Evolutionary conservation across 2,329 filamentous ascomycete genomes (phyloP).

Genomic region (Pseudopithomyces maydicus): DNA sequence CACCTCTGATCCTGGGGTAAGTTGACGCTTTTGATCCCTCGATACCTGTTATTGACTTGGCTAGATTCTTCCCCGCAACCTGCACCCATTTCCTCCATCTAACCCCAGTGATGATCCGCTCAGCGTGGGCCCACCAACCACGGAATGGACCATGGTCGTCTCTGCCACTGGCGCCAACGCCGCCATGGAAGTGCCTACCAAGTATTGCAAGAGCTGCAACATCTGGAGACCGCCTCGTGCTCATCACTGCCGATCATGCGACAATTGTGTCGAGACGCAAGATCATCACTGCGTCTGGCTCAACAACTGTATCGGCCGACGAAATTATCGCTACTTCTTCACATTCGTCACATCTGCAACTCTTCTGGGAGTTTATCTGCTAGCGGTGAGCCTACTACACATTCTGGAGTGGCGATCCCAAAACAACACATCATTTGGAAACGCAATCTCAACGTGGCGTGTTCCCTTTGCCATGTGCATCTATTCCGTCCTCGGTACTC

Average conservation of each 20-base stretch:
- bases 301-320: constrained; percentile 95
- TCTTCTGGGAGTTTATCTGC: constrained; percentile 74
- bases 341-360: constrained; percentile 83
- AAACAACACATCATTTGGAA: constrained; percentile 68
- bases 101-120: constrained; percentile 81
- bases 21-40: constrained; percentile 42
- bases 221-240: constrained; percentile 96
- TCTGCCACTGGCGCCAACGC: constrained; percentile 74
- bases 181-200: constrained; percentile 96
- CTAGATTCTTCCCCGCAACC: constrained; percentile 88
- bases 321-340: constrained; percentile 98
- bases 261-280: constrained; percentile 96
- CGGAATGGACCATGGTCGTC: constrained; percentile 92
- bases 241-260: constrained; percentile 94
- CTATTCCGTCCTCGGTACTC: constrained; percentile 73
- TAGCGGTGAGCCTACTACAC: constrained; percentile 80
- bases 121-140: constrained; percentile 80
- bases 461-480: constrained; percentile 89
- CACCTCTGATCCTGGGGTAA: constrained; percentile 87
- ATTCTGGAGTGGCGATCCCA: constrained; percentile 72
- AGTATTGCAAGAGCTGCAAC: constrained; percentile 97
- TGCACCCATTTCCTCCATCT: constrained; percentile 82
- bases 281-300: constrained; percentile 99
- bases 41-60: constrained; percentile 19
- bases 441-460: constrained; percentile 71